A percentile compares a stretch with the other conserved stretches of the same genome.
phyloP scores from a whole-genome alignment of 139 green algal species.

The Chlamydomonas sphaeroides region DNA sequence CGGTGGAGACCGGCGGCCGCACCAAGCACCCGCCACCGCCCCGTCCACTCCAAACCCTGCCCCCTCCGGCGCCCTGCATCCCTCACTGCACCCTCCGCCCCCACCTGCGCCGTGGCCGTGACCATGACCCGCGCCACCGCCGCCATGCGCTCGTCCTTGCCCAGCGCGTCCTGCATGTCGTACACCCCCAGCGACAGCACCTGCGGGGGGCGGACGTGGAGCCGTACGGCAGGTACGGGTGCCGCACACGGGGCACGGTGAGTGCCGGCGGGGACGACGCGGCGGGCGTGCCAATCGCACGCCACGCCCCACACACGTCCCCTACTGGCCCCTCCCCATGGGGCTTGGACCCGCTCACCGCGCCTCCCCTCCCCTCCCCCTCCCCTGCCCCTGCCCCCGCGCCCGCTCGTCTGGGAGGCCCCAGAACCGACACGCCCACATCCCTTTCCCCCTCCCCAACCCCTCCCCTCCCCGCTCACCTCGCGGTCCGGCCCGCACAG shows the following conservation, averaged over 20 bases:
- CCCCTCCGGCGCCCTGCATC: background rate
- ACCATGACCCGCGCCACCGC: slow-evolving; percentile 54
- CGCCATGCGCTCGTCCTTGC: slow-evolving; percentile 26
- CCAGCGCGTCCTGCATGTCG: slow-evolving; percentile 42
- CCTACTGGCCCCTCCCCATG: too few relatives aligned
- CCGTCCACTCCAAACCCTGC: background rate
- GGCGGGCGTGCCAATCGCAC: too few relatives aligned
- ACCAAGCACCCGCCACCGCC: too few relatives aligned
- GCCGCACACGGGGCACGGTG: too few relatives aligned
- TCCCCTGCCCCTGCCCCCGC: too few relatives aligned
- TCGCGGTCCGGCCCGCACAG: slow-evolving; percentile 77
- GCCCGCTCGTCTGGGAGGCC: too few relatives aligned
- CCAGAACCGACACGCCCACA: background rate
- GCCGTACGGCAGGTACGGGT: too few relatives aligned
- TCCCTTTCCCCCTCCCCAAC: background rate
- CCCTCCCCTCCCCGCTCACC: slow-evolving; percentile 39
- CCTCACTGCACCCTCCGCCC: too few relatives aligned
- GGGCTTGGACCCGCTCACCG: too few relatives aligned
- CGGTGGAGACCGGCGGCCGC: too few relatives aligned
- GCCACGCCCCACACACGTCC: too few relatives aligned
- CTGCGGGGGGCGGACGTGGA: background rate
- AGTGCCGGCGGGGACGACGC: slow-evolving; percentile 48
- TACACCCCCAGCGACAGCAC: slow-evolving; percentile 59
- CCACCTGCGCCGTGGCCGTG: slow-evolving; percentile 62
- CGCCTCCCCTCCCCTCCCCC: too few relatives aligned